phyloP scores from a whole-genome alignment of 1,139 yeast species.

The Spathaspora sp. region DNA sequence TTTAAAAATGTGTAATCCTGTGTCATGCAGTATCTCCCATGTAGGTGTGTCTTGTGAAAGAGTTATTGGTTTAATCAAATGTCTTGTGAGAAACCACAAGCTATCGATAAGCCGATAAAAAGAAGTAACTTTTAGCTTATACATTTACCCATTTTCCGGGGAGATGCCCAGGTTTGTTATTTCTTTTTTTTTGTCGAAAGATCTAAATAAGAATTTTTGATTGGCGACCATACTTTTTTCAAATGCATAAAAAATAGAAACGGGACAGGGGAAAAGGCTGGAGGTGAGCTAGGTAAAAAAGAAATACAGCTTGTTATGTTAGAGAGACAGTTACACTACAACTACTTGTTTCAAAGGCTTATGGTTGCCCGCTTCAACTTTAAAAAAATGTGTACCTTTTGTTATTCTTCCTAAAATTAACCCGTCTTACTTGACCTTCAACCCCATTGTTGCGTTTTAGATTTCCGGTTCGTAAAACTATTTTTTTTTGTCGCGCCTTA shows the following conservation, averaged over 20 bases:
- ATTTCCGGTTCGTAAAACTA: constrained; percentile 1
- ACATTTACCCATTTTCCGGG: background rate
- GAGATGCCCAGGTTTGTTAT: background rate
- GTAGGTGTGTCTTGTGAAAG: too few relatives aligned
- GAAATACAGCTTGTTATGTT: too few relatives aligned
- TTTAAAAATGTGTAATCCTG: background rate
- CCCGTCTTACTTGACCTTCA: background rate
- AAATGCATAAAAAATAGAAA: background rate
- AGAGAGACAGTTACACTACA: too few relatives aligned
- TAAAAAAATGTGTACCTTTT: background rate
- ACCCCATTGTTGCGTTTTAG: background rate
- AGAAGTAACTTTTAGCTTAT: background rate
- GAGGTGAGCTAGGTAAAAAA: background rate
- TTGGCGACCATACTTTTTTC: background rate
- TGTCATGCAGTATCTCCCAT: background rate
- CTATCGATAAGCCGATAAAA: too few relatives aligned
- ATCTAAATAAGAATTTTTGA: background rate
- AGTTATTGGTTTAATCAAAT: background rate
- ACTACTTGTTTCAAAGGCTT: too few relatives aligned
- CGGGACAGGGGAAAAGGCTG: background rate
- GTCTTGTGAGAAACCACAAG: background rate
- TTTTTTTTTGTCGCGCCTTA: background rate
- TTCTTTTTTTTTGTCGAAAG: background rate
- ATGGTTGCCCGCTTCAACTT: too few relatives aligned
- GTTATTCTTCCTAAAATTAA: background rate